A percentile compares a stretch with the other conserved stretches of the same genome.
Conservation (phyloP, 2,329 filamentous ascomycete genomes). For the Apiospora phragmitis region DNA sequence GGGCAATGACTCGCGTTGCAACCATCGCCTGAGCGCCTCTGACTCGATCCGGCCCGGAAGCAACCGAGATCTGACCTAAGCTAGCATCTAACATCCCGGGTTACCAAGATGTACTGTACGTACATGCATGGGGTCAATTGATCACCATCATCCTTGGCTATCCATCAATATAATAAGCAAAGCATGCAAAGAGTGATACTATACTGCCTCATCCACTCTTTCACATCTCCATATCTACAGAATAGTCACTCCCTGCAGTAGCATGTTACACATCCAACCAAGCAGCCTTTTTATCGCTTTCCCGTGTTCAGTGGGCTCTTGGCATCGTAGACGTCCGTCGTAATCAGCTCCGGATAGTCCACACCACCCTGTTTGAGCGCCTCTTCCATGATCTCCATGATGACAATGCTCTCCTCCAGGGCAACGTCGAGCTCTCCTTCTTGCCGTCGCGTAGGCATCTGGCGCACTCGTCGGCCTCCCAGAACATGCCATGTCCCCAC, state of each 20-base stretch:
- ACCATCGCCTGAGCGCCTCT: background rate
- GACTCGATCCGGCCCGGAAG: conserved; percentile 3
- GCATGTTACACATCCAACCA: background rate
- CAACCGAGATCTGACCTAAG: background rate
- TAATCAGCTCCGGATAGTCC: conserved; percentile 56
- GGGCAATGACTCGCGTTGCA: background rate
- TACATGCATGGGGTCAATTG: conserved; percentile 9
- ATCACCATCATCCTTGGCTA: background rate
- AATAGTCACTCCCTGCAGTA: background rate
- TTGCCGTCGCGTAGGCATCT: conserved; percentile 74
- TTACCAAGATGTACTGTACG: background rate
- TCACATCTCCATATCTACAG: background rate
- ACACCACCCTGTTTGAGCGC: conserved; percentile 54
- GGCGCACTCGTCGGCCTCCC: conserved; percentile 80
- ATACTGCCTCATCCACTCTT: background rate
- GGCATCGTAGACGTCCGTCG: conserved; percentile 57
- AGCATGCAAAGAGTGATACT: background rate
- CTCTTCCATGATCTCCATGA: conserved; percentile 74
- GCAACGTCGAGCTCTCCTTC: conserved; percentile 71
- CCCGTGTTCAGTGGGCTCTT: conserved; percentile 64
- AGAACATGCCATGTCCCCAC: conserved; percentile 83
- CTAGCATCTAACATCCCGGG: background rate
- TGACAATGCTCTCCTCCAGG: conserved; percentile 75
- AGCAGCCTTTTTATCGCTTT: conserved; percentile 18
- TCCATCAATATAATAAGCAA: background rate